Conservation (phyloP, 1,284 basidiomycete genomes). For the Malassezia obtusa region DNA sequence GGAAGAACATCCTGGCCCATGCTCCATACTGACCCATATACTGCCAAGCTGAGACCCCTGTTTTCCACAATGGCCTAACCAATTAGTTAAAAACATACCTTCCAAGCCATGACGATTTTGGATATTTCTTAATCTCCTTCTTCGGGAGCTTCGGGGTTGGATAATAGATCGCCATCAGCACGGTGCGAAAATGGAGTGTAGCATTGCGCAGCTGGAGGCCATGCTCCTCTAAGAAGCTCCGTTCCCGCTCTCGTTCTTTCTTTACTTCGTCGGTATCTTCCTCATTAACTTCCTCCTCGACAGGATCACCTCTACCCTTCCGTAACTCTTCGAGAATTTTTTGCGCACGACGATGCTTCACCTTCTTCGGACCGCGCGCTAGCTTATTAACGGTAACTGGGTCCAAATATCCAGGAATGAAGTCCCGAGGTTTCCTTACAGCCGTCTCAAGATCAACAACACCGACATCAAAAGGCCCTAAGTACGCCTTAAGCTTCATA, state of each 20-base stretch:
- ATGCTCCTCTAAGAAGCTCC: not conserved
- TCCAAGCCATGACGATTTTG: constrained; percentile 27
- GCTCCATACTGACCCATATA: constrained; percentile 38
- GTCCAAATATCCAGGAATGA: constrained; percentile 17
- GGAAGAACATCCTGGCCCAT: constrained; percentile 23
- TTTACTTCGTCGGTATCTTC: not conserved
- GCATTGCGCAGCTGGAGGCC: constrained; percentile 19
- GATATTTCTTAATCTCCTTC: constrained; percentile 18
- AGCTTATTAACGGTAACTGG: constrained; percentile 12
- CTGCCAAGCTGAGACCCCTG: constrained; percentile 18
- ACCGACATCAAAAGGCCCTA: constrained; percentile 30
- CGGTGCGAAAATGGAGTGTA: constrained; percentile 32
- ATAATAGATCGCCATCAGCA: constrained; percentile 39
- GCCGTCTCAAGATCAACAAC: constrained; percentile 37
- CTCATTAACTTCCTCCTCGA: not conserved
- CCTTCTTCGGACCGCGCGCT: constrained; percentile 15
- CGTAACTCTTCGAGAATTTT: constrained; percentile 13
- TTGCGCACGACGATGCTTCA: constrained; percentile 18
- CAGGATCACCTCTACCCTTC: not conserved
- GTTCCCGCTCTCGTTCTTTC: not conserved
- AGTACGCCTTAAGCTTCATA: constrained; percentile 18
- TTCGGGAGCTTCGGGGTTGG: constrained; percentile 16
- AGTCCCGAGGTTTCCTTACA: constrained; percentile 27
- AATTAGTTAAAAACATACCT: not conserved
- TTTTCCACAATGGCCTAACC: constrained; percentile 21